A percentile compares a stretch with the other conserved stretches of the same genome.
Conservation (phyloP, 768 basidiomycete species). For the Amanita thiersii region DNA sequence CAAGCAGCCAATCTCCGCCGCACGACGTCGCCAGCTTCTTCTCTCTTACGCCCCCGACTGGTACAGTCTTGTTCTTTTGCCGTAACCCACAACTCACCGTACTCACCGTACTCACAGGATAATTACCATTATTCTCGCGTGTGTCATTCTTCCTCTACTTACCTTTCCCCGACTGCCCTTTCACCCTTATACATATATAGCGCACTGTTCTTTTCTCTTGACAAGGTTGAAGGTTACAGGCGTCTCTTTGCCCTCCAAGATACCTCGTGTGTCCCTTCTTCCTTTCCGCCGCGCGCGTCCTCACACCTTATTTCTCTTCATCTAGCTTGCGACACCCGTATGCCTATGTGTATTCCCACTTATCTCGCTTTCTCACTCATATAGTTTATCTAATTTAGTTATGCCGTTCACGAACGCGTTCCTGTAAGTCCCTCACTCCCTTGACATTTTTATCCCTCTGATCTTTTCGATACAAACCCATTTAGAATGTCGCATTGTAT, state of each 20-base stretch:
- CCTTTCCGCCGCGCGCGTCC: background rate
- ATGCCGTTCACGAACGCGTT: constrained; percentile 68
- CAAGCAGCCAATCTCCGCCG: constrained; percentile 19
- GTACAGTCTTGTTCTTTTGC: constrained; percentile 27
- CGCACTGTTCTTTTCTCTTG: constrained; percentile 51
- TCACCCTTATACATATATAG: constrained; percentile 35
- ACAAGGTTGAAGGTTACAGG: constrained; percentile 64
- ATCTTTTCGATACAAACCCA: too few relatives aligned
- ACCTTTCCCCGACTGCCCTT: background rate
- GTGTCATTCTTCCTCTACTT: constrained; percentile 17
- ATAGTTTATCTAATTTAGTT: constrained; percentile 37
- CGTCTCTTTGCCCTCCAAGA: constrained; percentile 75
- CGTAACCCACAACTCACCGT: constrained; percentile 6
- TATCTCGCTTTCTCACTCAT: background rate
- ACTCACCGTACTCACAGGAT: constrained; percentile 34
- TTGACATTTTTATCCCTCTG: constrained; percentile 8
- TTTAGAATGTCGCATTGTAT: constrained; percentile 39
- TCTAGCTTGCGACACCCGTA: constrained; percentile 33
- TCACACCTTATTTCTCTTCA: constrained; percentile 4
- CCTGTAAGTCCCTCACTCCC: constrained; percentile 38
- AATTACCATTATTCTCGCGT: constrained; percentile 62
- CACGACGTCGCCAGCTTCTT: constrained; percentile 35
- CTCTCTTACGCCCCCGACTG: constrained; percentile 72
- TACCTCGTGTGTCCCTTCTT: constrained; percentile 46
- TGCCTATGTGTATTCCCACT: constrained; percentile 14